Evolutionary conservation across 176 grass and related monocot genomes (phyloP).

Genomic region (Paspalum vaginatum): DNA sequence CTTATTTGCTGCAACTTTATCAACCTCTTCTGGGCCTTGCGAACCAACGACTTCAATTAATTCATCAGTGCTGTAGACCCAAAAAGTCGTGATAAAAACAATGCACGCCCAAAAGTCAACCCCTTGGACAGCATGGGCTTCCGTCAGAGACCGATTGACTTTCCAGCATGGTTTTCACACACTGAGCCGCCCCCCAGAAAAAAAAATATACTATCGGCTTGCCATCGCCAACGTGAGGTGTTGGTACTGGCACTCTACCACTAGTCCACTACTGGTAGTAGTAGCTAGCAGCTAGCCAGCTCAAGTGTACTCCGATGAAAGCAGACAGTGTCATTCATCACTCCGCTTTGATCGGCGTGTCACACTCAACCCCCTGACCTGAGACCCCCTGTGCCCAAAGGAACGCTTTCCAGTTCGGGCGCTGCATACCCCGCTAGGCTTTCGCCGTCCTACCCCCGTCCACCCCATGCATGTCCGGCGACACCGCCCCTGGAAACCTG

Average conservation of each 20-base stretch:
- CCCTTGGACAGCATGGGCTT: neutral
- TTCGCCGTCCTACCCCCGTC: conserved; percentile 43
- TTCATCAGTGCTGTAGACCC: no score
- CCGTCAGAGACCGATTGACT: conserved; percentile 10
- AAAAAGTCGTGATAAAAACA: no score
- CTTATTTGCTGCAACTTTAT: no score
- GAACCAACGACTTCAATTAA: neutral
- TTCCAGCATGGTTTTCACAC: neutral
- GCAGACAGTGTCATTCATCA: neutral
- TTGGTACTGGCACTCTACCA: neutral
- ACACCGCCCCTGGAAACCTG: conserved; percentile 46
- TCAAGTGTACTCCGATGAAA: neutral
- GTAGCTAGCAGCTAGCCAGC: conserved; percentile 8
- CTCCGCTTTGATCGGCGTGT: conserved; percentile 46
- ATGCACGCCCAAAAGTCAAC: neutral
- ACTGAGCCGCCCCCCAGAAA: neutral
- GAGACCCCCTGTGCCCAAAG: neutral
- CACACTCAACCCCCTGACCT: neutral
- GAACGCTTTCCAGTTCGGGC: conserved; percentile 52
- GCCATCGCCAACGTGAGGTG: neutral
- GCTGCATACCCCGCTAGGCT: conserved; percentile 42
- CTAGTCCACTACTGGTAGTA: neutral
- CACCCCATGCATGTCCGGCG: conserved; percentile 24
- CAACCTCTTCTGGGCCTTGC: no score
- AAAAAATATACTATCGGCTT: neutral